phyloP scores from a whole-genome alignment of 768 basidiomycete species.

The Amanita inopinata region DNA sequence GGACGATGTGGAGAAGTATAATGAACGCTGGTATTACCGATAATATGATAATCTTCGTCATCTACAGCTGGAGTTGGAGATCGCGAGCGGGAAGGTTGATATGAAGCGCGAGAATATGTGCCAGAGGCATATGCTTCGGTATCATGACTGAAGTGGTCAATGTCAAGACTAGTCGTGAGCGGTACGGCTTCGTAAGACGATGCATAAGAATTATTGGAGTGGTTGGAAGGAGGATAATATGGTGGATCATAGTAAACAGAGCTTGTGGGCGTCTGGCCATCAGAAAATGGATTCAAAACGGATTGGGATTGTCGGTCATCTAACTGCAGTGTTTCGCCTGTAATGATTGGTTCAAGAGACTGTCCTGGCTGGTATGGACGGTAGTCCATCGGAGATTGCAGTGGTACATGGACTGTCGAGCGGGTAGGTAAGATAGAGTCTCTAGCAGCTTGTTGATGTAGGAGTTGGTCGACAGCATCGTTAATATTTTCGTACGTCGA shows the following conservation, averaged over 20 bases:
- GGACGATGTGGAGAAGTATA: slow-evolving; percentile 33
- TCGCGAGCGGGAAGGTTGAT: slow-evolving; percentile 50
- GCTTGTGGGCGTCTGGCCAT: slow-evolving; percentile 19
- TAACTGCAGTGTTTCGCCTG: slow-evolving; percentile 54
- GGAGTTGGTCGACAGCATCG: slow-evolving; percentile 15
- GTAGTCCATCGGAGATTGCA: slow-evolving; percentile 22
- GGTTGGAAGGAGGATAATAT: slow-evolving; percentile 22
- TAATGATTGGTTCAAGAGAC: slow-evolving; percentile 49
- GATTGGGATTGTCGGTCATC: slow-evolving; percentile 23
- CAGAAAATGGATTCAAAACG: slow-evolving; percentile 20
- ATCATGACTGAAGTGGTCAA: slow-evolving; percentile 58
- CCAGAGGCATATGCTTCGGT: slow-evolving; percentile 65
- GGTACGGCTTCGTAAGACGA: slow-evolving; percentile 21
- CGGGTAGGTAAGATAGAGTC: too few relatives aligned
- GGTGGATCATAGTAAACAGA: slow-evolving; percentile 30
- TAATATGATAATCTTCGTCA: slow-evolving; percentile 60
- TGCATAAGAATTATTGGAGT: slow-evolving; percentile 23
- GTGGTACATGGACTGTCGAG: too few relatives aligned
- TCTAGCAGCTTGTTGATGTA: slow-evolving; percentile 12
- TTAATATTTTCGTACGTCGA: slow-evolving; percentile 12
- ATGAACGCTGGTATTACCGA: slow-evolving; percentile 46
- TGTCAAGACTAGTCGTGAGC: slow-evolving; percentile 24
- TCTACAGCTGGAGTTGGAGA: slow-evolving; percentile 71
- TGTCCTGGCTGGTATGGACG: slow-evolving; percentile 53
- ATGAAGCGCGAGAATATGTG: slow-evolving; percentile 37